Evolutionary conservation across 2,329 filamentous ascomycete species (phyloP).

Genomic region (Pochonia chlamydosporia): DNA sequence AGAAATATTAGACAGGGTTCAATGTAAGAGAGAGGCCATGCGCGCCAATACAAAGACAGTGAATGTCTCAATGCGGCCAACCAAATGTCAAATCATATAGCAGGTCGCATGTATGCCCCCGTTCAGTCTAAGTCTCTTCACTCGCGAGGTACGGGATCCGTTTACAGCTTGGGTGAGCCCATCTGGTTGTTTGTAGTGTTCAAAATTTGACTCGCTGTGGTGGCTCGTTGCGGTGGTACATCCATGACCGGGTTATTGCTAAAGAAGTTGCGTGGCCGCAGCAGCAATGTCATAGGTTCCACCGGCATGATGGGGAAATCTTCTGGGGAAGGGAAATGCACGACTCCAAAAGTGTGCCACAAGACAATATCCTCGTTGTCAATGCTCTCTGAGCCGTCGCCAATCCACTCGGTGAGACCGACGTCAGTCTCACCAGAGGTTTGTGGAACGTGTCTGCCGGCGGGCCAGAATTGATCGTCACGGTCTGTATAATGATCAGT

Average conservation of each 20-base stretch:
- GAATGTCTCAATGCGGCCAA: too few relatives aligned
- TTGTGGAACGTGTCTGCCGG: conserved; percentile 81
- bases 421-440: conserved; percentile 72
- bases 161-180: too few relatives aligned
- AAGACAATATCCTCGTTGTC: conserved; percentile 82
- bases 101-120: too few relatives aligned
- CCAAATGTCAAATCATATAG: too few relatives aligned
- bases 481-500: conserved; percentile 44
- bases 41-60: too few relatives aligned
- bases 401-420: conserved; percentile 73
- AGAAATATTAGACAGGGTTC: too few relatives aligned
- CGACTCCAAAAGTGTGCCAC: conserved; percentile 91
- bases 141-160: too few relatives aligned
- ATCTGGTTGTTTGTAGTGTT: too few relatives aligned
- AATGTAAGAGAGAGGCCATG: too few relatives aligned
- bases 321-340: conserved; percentile 83
- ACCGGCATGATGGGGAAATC: conserved; percentile 91
- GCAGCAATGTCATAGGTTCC: conserved; percentile 74
- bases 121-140: too few relatives aligned
- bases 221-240: conserved; percentile 52
- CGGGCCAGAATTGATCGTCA: conserved; percentile 78
- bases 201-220: conserved; percentile 2
- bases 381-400: conserved; percentile 60
- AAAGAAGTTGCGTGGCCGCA: conserved; percentile 81
- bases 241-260: conserved; percentile 72